A percentile compares a stretch with the other conserved stretches of the same genome.
Conservation (phyloP, 768 basidiomycete genomes). For the Coprinopsis strossmayeri region DNA sequence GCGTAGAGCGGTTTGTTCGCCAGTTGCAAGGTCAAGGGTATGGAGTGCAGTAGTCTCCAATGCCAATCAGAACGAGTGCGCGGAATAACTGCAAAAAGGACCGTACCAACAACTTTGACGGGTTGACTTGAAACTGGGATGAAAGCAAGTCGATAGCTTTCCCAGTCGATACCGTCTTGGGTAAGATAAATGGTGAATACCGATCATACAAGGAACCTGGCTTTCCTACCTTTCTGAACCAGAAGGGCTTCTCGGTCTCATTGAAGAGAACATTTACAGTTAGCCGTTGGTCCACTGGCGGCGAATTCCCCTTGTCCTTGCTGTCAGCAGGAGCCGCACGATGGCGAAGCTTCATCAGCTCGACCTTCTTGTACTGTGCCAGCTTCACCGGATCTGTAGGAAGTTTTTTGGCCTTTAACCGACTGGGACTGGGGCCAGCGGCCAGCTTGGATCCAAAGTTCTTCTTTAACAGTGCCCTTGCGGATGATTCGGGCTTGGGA, state of each 20-base stretch:
- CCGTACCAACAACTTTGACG: constrained; percentile 13
- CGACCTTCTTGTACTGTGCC: constrained; percentile 49
- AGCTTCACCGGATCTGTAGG: constrained; percentile 48
- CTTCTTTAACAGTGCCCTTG: constrained; percentile 47
- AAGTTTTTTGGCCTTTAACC: constrained; percentile 21
- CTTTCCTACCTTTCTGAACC: constrained; percentile 51
- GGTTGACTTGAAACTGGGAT: constrained; percentile 24
- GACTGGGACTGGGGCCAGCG: not conserved
- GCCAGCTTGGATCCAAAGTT: constrained; percentile 27
- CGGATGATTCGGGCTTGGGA: constrained; percentile 29
- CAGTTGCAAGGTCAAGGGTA: constrained; percentile 16
- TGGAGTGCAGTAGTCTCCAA: constrained; percentile 37
- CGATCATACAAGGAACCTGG: not conserved
- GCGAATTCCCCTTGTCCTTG: constrained; percentile 40
- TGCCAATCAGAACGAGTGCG: not conserved
- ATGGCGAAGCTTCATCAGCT: constrained; percentile 72
- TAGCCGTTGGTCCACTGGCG: constrained; percentile 50
- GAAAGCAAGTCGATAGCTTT: constrained; percentile 54
- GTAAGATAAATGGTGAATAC: not conserved
- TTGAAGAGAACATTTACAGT: constrained; percentile 41
- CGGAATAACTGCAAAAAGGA: not conserved
- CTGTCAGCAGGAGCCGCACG: constrained; percentile 58
- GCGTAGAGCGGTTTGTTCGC: constrained; percentile 27
- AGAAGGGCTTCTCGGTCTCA: constrained; percentile 43
- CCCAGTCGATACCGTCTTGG: constrained; percentile 51